Evolutionary conservation across 768 basidiomycete genomes (phyloP), one percentile per base, ranked within the genome.

Genomic region (Krasilnikovozyma curviuscula): DNA sequence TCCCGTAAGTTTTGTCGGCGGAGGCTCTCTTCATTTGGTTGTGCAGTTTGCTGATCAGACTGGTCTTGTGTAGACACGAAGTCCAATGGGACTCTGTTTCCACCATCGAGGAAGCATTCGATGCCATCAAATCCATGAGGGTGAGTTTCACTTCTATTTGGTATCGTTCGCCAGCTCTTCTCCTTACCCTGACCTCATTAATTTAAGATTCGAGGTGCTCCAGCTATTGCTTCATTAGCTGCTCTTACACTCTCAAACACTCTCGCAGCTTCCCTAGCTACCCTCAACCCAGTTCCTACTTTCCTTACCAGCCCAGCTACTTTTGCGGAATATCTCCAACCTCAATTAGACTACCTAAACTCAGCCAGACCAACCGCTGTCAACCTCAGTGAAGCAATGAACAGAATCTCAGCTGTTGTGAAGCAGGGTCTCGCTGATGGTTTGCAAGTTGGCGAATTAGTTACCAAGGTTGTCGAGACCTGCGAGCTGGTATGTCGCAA

Each of bases 91-190:
- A 64, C 34, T 50, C 56, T 12, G 60, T 95, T 44, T 66, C 73
- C n/a, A 72, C 75, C 13, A 68, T 83, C 51, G 76, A 86, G 44
- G 75, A 85, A 27, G 89, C 88, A 0, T 81, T 83, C 65, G 82
- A 86, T 59, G 89, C 88, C 16, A 95, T 95, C 66, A 89, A 84
- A 67, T 71, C 79, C 14, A 97, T 97, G 89, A 89, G 86, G 73
- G 85, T 79, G 49, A 18, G 61, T n/a, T n/a, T 53, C 23, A 0
- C 2, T 25, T 35, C 7, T 25, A 27, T 16, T 4, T 35, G 44
- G 30, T 38, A 14, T 5, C 39, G 30, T n/a, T 24, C 14, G 7
- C 19, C 14, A 32, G 9, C 3, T 43, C 12, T 6, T 24, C 41
- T 49, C 44, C 7, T 50, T 14, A 23, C 3, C 3, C 49, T 24